Evolutionary conservation across 106 monocot genomes (phyloP), one percentile per base, ranked within the genome.

Genomic region (Gastrodia elata): DNA sequence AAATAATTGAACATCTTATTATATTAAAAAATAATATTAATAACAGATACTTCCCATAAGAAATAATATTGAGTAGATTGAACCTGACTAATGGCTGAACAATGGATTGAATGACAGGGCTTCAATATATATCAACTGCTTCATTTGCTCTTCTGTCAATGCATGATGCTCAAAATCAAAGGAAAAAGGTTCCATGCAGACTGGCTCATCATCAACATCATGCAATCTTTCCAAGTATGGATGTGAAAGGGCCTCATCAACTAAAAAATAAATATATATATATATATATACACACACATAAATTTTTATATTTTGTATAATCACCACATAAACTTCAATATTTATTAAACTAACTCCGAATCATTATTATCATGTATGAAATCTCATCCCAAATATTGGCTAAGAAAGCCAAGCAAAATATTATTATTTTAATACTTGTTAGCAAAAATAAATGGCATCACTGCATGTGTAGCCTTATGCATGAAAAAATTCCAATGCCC

Each of bases 221-320:
- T 97, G 96, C 57, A 97, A 76, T 43, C 80, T 87, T 15, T 87
- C 87, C 28, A 97, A 79, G 74, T 97, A 97, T 39, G 92, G 96
- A 82, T 97, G 96, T 18, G 83, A 88, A 71, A 97, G 86, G 35
- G 96, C 90, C 64, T 92, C 88, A 73, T 97, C 92, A 68, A 97
- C 95, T n/a, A n/a, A n/a, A n/a, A n/a, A n/a, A n/a, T n/a, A n/a
- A n/a, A n/a, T n/a, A n/a, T n/a, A n/a, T n/a, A n/a, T n/a, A n/a
- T n/a, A n/a, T n/a, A n/a, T n/a, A n/a, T n/a, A n/a, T n/a, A n/a
- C n/a, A n/a, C n/a, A n/a, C n/a, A n/a, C n/a, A n/a, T n/a, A n/a
- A n/a, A n/a, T n/a, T n/a, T n/a, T n/a, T n/a, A n/a, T n/a, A n/a
- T n/a, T n/a, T n/a, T n/a, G n/a, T n/a, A n/a, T n/a, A n/a, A n/a